Evolutionary conservation across 2,329 filamentous ascomycete species (phyloP), one percentile per base, ranked within the genome.

Genomic region (Hymenoscyphus albidus): DNA sequence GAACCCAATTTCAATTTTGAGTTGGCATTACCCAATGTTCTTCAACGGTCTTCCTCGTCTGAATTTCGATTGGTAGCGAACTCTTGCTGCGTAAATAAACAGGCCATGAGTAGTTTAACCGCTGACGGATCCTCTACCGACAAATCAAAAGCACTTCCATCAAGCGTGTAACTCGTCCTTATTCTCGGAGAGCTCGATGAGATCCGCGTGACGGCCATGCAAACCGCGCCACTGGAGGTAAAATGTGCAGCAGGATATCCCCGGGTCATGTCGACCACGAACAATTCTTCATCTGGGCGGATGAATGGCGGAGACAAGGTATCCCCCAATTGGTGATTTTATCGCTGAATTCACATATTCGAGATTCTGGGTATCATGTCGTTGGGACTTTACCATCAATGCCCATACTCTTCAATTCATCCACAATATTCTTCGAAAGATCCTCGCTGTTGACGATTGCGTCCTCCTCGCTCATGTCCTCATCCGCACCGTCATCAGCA

Each of bases 401-500:
- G 35, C 62, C 59, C 54, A 66, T 62, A 31, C 44, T 44, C 10
- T 57, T 51, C 39, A 66, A 27, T n/a, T 62, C n/a, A 10, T 64
- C 65, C 10, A 56, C 55, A 39, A 66, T 51, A 39, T 62, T 66
- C 27, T 57, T 61, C 27, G 61, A 65, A n/a, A 60, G 31, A 27
- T 64, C 59, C 7, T 58, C 67, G 13, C 44, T 58, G 9, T 39
- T 40, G 5, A 38, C 31, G 32, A 31, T 48, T 48, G 48, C 32
- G 42, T 27, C 32, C 22, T 55, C 58, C 42, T 56, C 62, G 9
- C 60, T 64, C 55, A 64, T 64, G 56, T 67, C 67, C 22, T 62
- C 66, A 10, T 67, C 66, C 42, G 42, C 57, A 27, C 57, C 60
- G 54, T 68, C 65, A 5, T 60, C 70, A 18, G 62, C 65, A 9